Conservation (phyloP, 78 protist genomes). For the Dictyostelium capitatum region DNA sequence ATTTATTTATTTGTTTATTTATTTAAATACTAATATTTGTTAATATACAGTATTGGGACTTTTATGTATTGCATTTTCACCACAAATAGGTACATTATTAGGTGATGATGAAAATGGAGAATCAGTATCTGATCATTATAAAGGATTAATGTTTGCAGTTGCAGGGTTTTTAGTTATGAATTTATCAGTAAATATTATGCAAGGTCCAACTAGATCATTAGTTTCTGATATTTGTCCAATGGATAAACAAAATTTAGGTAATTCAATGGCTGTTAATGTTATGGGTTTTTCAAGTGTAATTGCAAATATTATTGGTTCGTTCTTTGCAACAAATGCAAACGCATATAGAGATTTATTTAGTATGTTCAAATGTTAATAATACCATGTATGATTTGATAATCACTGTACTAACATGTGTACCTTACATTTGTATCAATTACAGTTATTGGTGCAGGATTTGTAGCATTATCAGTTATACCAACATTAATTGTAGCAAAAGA, state of each 20-base stretch:
- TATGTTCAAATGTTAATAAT: too few species aligned
- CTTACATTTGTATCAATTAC: too few species aligned
- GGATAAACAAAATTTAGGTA: conserved; percentile 83
- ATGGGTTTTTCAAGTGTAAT: conserved; percentile 70
- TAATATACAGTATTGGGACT: background rate
- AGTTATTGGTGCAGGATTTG: conserved; percentile 54
- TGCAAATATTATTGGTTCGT: conserved; percentile 71
- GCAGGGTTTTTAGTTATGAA: conserved; percentile 86
- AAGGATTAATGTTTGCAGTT: conserved; percentile 56
- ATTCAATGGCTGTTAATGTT: conserved; percentile 54
- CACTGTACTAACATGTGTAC: too few species aligned
- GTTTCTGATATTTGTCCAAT: conserved; percentile 72
- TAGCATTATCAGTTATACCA: conserved; percentile 46
- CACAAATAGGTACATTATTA: conserved; percentile 43
- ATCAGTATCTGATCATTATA: conserved; percentile 35
- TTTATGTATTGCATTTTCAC: conserved; percentile 58
- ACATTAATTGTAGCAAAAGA: conserved; percentile 72
- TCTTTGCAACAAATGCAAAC: background rate
- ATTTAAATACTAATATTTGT: background rate
- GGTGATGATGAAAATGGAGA: conserved; percentile 65
- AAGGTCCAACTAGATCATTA: conserved; percentile 86
- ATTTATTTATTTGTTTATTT: background rate
- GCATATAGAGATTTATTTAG: conserved; percentile 51
- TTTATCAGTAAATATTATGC: conserved; percentile 74
- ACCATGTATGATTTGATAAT: too few species aligned